Evolutionary conservation across 805 yeast species (phyloP), one percentile per base, ranked within the genome.

Genomic region (Barnettozyma salicaria): DNA sequence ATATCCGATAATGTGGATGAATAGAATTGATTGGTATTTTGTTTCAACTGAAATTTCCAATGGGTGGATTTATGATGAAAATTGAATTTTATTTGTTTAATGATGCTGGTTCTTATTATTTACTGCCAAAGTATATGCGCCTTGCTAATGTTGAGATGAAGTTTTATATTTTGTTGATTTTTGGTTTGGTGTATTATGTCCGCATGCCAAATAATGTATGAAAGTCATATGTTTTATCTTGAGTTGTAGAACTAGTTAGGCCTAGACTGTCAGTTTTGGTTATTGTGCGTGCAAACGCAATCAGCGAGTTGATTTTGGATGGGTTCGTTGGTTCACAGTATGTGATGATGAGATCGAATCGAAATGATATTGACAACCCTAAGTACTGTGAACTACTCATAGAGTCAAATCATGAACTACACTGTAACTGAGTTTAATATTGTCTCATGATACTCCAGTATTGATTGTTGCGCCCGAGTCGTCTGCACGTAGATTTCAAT

Each of bases 21-120:
- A 29, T 11, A n/a, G 33, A 22, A n/a, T 10, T 30, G 23, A 30
- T 13, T 16, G 27, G 13, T 14, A 13, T 19, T 27, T 22, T 14
- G 13, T 21, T 19, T n/a, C 18, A 6, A 5, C 28, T 19, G 14
- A 20, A 34, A 31, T 13, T 30, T 13, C 18, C 27, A 30, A 20
- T 30, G 23, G 27, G 12, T 19, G n/a, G 27, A 6, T 22, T 28
- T 36, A 23, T 34, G 34, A 19, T 29, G 36, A 23, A 29, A 14
- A 20, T 37, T 25, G 21, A 13, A 30, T 31, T 32, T 24, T 32
- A n/a, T 29, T 30, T 22, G 17, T 25, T 36, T 30, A 32, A 22
- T 22, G 38, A 42, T 42, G 45, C 41, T 42, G 45, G 43, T 39
- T 39, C 39, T 42, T 41, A 35, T 35, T 34, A 30, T 21, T 27